A percentile compares a stretch with the other conserved stretches of the same genome.
Evolutionary conservation across 2,329 filamentous ascomycete species (phyloP).

Genomic region (Apiospora rasikravindrae): DNA sequence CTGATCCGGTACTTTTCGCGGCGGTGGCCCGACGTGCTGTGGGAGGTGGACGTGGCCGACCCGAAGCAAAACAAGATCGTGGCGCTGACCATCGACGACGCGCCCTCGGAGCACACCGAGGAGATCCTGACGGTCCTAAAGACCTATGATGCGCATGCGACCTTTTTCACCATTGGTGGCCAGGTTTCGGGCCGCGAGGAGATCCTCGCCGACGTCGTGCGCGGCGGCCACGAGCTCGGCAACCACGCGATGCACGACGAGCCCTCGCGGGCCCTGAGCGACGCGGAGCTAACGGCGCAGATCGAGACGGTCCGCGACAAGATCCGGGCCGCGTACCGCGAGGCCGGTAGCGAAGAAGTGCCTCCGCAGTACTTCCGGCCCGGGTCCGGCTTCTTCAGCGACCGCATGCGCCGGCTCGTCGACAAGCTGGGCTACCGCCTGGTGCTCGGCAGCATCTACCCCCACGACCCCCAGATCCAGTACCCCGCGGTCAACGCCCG

Average conservation of each 20-base stretch:
- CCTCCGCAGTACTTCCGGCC: conserved; percentile 76
- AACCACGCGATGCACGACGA: conserved; percentile 94
- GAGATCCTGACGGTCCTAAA: conserved; percentile 73
- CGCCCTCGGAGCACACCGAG: conserved; percentile 73
- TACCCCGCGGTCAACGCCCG: conserved; percentile 72
- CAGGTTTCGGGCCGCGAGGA: conserved; percentile 67
- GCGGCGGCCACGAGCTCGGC: conserved; percentile 72
- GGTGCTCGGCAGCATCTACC: conserved; percentile 85
- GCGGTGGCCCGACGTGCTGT: conserved; percentile 80
- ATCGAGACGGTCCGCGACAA: conserved; percentile 63
- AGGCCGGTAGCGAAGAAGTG: conserved; percentile 34
- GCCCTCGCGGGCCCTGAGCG: conserved; percentile 66
- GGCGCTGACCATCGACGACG: conserved; percentile 87
- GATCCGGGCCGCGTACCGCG: conserved; percentile 42
- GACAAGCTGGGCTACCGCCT: conserved; percentile 69
- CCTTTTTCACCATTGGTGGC: conserved; percentile 86
- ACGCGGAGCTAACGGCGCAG: conserved; percentile 65
- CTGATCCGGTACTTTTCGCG: conserved; percentile 73
- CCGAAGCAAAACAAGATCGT: conserved; percentile 65
- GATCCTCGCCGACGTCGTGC: conserved; percentile 62
- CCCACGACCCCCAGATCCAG: conserved; percentile 86
- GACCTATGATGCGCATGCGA: conserved; percentile 72
- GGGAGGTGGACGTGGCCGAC: conserved; percentile 59
- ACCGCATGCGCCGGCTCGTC: conserved; percentile 68
- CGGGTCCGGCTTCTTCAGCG: conserved; percentile 82